Evolutionary conservation across 305 asterid species (phyloP), one percentile per base, ranked within the genome.

Genomic region (Solanum hybrid): DNA sequence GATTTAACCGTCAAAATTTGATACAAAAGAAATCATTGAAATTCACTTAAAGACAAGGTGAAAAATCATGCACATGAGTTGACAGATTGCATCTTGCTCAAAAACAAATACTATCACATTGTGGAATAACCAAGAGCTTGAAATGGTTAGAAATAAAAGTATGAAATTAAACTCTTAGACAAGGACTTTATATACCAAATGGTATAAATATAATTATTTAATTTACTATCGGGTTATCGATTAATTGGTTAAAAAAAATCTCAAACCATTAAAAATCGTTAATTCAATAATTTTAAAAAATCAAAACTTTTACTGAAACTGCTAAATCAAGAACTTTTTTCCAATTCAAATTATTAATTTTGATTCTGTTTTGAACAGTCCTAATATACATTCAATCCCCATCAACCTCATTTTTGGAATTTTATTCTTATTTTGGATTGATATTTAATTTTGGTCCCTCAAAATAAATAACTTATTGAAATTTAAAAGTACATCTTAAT

Each of bases 71-170:
- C 9, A 51, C 2, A 15, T 51, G 66, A 51, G 9, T 15, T 51
- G 4, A 15, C 1, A 51, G n/a, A 51, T 51, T 51, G n/a, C 4
- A 51, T 51, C 2, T 51, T 51, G n/a, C 10, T 2, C n/a, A 51
- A 51, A 51, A 51, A 0, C 4, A 45, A 15, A 45, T 45, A 14
- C 3, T 45, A 5, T 45, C 8, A 45, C 64, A 45, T 45, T 45
- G 22, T 45, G 7, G 22, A 45, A 51, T 51, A 15, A 15, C 10
- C 66, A 6, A 51, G 66, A 51, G 66, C 4, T 51, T 51, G 66
- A 51, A 9, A 15, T 6, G 1, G 10, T 15, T 0, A 51, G 1
- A 51, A 51, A 51, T 51, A 51, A 15, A 6, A 15, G 0, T 51
- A 51, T 51, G 10, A 51, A 51, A 51, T 0, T 51, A 0, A 51